Evolutionary conservation across 176 grass and related monocot species (phyloP), one percentile per base, ranked within the genome.

Genomic region (Zea luxurians): DNA sequence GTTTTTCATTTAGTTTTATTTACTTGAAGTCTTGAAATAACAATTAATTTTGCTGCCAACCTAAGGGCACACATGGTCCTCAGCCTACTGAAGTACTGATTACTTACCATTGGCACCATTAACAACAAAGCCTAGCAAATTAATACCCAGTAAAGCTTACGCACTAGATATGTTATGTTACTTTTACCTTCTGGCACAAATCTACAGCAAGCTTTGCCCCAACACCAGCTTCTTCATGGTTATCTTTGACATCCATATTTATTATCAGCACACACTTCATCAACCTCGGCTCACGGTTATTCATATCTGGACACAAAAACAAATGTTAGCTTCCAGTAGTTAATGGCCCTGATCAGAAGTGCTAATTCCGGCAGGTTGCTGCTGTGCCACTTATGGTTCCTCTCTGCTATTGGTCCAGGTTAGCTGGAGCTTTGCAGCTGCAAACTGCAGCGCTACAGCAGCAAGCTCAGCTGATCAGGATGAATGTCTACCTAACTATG

Each of bases 221-320:
- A 70, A 89, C 70, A 87, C 75, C 86, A 74, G 96, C 96, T 92
- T 99, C 96, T 81, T 99, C 96, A 87, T 99, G 96, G 72, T 95
- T 99, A 95, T 99, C 96, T 64, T 99, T 99, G 50, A 99, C 96
- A 73, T 99, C 96, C 91, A 99, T 87, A 68, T 99, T 95, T 71
- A 99, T 90, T 92, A 95, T 82, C 45, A 80, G 74, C 15, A 92
- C 92, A 7, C 71, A 80, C 86, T 78, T 92, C 79, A 95, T 90
- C 78, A 99, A 53, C 76, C 53, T 89, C 2, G 86, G 85, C 17
- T 99, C 88, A 0, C 96, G 89, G 58, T 91, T 95, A 86, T 87
- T 92, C 83, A 99, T 87, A 95, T 99, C 96, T 99, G 85, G 8
- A 79, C 67, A 81, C 18, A 66, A 15, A 61, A 68, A 52, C 9